Evolutionary conservation across 2,329 filamentous ascomycete genomes (phyloP).

Genomic region (Microdochium nivale): DNA sequence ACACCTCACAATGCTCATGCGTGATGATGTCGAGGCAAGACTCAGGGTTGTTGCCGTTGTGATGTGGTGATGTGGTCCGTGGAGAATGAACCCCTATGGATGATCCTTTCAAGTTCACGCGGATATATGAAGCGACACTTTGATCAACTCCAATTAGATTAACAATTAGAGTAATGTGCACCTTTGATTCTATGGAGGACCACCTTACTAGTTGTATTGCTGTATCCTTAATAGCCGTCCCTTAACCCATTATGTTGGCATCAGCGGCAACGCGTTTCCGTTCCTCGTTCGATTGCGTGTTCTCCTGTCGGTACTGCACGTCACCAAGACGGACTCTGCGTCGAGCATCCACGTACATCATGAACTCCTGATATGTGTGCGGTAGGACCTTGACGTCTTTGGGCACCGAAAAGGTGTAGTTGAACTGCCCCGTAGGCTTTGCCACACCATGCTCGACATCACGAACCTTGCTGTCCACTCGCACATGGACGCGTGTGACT

Average conservation of each 20-base stretch:
- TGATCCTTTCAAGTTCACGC: too few species aligned
- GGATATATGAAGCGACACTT: too few species aligned
- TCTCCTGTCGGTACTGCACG: conserved; percentile 14
- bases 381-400: conserved; percentile 27
- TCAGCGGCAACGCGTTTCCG: conserved; percentile 5
- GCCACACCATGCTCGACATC: conserved; percentile 55
- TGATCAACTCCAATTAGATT: too few species aligned
- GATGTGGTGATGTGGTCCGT: too few species aligned
- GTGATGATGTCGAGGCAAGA: too few species aligned
- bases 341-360: conserved; percentile 34
- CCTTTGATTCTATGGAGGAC: not conserved
- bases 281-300: conserved; percentile 7
- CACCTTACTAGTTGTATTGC: not conserved
- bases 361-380: conserved; percentile 29
- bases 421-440: conserved; percentile 65
- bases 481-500: conserved; percentile 52
- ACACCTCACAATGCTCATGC: too few species aligned
- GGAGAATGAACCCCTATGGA: too few species aligned
- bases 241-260: conserved; percentile 8
- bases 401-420: conserved; percentile 50
- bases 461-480: conserved; percentile 63
- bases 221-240: not conserved
- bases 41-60: too few species aligned
- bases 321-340: conserved; percentile 26
- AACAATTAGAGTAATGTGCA: too few species aligned